Evolutionary conservation across 2,329 filamentous ascomycete species (phyloP).

Genomic region (Exophiala bonariae): DNA sequence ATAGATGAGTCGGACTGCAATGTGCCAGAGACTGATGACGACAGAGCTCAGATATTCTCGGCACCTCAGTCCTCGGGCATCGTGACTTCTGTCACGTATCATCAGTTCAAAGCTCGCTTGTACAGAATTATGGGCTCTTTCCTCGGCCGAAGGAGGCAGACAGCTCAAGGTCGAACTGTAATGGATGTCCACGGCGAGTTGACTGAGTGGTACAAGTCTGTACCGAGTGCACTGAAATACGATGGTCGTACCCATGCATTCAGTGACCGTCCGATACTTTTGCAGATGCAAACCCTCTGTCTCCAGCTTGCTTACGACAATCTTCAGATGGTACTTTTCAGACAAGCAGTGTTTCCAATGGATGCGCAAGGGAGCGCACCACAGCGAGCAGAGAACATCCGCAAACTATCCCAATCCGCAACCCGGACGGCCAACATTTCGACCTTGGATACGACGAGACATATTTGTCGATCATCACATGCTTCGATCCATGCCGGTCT

Average conservation of each 20-base stretch:
- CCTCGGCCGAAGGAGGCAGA: conserved; percentile 9
- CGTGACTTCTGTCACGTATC: conserved; percentile 5
- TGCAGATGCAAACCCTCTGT: conserved; percentile 5
- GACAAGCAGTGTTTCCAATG: conserved; percentile 4
- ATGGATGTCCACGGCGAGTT: neutral
- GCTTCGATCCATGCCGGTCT: conserved; percentile 6
- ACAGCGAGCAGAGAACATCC: neutral
- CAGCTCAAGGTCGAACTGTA: neutral
- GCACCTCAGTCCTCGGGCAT: neutral
- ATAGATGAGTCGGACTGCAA: conserved; percentile 9
- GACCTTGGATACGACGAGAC: neutral
- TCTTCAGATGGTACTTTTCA: conserved; percentile 9
- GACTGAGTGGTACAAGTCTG: neutral
- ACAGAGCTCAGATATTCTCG: neutral
- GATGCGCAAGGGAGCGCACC: neutral
- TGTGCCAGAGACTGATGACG: conserved; percentile 7
- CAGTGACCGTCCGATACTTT: neutral
- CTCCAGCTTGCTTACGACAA: conserved; percentile 9
- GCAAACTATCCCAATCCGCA: conserved; percentile 5
- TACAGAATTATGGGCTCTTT: conserved; percentile 9
- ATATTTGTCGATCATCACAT: conserved; percentile 3
- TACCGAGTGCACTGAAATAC: neutral
- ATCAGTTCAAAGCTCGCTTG: conserved; percentile 6
- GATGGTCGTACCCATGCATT: neutral
- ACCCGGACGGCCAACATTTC: conserved; percentile 7